Conservation (phyloP, 805 yeast genomes). For the Sugiyamaella mastotermitis region DNA sequence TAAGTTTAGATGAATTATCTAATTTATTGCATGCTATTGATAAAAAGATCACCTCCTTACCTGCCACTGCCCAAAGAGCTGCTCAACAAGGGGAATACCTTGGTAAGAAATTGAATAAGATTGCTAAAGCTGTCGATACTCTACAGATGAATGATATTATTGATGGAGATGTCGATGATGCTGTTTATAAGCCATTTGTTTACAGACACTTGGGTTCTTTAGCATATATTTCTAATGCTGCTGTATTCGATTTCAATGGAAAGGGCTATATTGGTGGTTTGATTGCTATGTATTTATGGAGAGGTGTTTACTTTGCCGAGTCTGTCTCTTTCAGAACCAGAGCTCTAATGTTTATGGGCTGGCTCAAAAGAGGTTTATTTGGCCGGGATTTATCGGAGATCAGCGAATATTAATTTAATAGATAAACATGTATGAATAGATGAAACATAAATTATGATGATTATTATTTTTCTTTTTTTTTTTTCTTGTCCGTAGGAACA, state of each 20-base stretch:
- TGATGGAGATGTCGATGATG: conserved; percentile 52
- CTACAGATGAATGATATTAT: conserved; percentile 40
- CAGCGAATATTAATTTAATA: no score
- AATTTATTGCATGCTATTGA: conserved; percentile 49
- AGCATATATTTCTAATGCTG: conserved; percentile 66
- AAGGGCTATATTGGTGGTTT: conserved; percentile 59
- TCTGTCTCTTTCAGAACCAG: conserved; percentile 60
- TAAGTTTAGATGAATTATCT: conserved; percentile 47
- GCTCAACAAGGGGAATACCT: conserved; percentile 64
- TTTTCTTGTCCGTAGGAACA: no score
- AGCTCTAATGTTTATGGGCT: conserved; percentile 58
- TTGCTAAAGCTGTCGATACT: conserved; percentile 42
- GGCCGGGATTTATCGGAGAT: conserved; percentile 30
- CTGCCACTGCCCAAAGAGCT: conserved; percentile 73
- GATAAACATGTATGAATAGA: no score
- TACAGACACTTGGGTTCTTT: conserved; percentile 61
- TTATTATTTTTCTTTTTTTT: no score
- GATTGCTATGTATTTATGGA: conserved; percentile 68
- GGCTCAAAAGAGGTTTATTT: conserved; percentile 49
- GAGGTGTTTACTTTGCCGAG: conserved; percentile 64
- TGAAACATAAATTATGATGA: no score
- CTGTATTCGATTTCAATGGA: conserved; percentile 60
- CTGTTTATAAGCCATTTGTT: conserved; percentile 50
- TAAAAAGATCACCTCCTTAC: conserved; percentile 57
- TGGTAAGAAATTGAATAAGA: conserved; percentile 51